Evolutionary conservation across 768 basidiomycete genomes (phyloP), one percentile per base, ranked within the genome.

Genomic region (Lactarius indigo): DNA sequence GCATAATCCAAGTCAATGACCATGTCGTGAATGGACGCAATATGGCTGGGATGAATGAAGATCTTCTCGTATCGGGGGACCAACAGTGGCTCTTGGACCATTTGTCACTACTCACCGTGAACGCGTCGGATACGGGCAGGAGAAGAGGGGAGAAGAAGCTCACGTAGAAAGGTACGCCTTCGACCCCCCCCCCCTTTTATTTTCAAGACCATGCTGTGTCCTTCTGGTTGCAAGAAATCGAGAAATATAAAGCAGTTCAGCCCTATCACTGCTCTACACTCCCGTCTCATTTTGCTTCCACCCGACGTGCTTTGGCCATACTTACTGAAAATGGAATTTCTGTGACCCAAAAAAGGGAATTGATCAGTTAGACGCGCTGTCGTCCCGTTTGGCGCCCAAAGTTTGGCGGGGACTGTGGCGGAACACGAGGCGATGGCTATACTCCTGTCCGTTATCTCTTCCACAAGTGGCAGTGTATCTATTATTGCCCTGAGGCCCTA

Each of bases 391-490:
- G n/a, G 31, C 65, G 61, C 57, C 39, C 30, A 28, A 23, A 30
- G 7, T 20, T 31, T 37, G 35, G 12, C 37, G 57, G 26, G 5
- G 13, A 33, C 4, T n/a, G 35, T 41, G 56, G 57, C n/a, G 10
- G n/a, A 15, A 64, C 65, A 63, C 26, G 41, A 56, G 63, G 62
- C 52, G 2, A 33, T 31, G 50, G 66, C 66, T 63, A 33, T 68
- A 15, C 41, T 18, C 7, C 13, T 13, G 13, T 35, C 33, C 30
- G 23, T 54, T 23, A 39, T 35, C 7, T 10, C n/a, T 23, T 10
- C 4, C 18, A 9, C 31, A n/a, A 26, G 39, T 23, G 56, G 65
- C 65, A 18, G 37, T 62, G 47, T 17, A 41, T 26, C 31, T 23
- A 57, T 3, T 31, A 5, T 18, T 4, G 15, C 3, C 28, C 31